Base-by-base conservation (phyloP, 352 stramenopile genomes). In the Pythium graminicola region DNA sequence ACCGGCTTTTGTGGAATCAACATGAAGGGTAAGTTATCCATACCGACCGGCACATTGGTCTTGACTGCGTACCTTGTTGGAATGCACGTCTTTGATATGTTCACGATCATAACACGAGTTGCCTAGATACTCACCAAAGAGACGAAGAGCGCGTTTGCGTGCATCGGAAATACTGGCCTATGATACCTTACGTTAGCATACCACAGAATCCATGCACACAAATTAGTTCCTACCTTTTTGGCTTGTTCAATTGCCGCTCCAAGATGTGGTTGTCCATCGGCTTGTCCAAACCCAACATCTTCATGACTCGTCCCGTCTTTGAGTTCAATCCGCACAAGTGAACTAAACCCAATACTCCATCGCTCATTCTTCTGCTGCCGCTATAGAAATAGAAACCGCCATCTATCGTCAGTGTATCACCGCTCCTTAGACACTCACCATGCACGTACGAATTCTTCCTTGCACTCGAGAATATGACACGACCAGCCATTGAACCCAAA, bases 401-500 rank as follows among this genome's bases (percentile, higher is more conserved):
- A 50, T 1, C 20, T 1, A 31, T 20, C 40, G 22, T 24, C 22
- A 3, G 22, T 47, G 22, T 14, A 20, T 47, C 9, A 32, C 16
- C 11, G 1, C 11, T n/a, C 6, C 17, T 8, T 27, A 44, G n/a
- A n/a, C n/a, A n/a, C n/a, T 22, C 38, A 0, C 17, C 22, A 45
- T 26, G 28, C 11, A 76, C 77, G 41, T 73, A 93, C 81, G 62
- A 76, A 89, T 83, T 92, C 81, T 49, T 92, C 79, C 45, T 89
- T 86, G 76, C 76, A 91, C 58, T 90, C 79, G 44, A 92, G 44
- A 45, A 94, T 85, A 39, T 64, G 76, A 40, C 83, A 94, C 9
- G 75, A 87, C 83, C 83, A 94, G 48, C 83, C 83, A 50, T 92
- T 94, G 57, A 94, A 94, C 11, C 83, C 83, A 36, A 94, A 94